These are phyloP conservation scores for Cutaneotrichosporon cutaneum DNA, from an alignment of 1,284 basidiomycete species.

Conservation along the genomic window DNA sequence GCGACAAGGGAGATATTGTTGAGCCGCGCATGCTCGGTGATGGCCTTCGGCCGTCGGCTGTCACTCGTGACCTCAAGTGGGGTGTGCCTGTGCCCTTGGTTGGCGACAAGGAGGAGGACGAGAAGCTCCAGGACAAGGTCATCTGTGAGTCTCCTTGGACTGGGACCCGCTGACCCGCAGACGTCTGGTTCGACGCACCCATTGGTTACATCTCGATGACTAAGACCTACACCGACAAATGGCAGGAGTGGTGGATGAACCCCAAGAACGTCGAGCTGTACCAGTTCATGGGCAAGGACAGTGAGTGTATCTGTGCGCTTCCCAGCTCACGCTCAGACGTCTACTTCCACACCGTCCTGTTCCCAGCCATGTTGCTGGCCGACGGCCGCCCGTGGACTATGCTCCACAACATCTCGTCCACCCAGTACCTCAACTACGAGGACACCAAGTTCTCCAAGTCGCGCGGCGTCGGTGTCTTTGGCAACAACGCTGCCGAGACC, in stretches of 20 bases:
- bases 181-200: conserved; percentile 96
- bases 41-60: conserved; percentile 82
- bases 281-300: conserved; percentile 99
- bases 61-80: conserved; percentile 95
- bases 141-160: conserved; percentile 67
- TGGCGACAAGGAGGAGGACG: conserved; percentile 66
- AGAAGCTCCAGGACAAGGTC: conserved; percentile 90
- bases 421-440: conserved; percentile 98
- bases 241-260: conserved; percentile 98
- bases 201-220: conserved; percentile 98
- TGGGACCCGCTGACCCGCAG: conserved; percentile 52
- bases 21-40: conserved; percentile 80
- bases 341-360: conserved; percentile 97
- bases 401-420: conserved; percentile 91
- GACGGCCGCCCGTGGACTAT: conserved; percentile 92
- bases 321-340: conserved; percentile 58
- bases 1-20: conserved; percentile 79
- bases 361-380: conserved; percentile 84
- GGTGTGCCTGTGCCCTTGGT: conserved; percentile 85
- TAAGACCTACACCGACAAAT: conserved; percentile 88
- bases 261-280: conserved; percentile 86
- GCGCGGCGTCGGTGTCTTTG: conserved; percentile 94
- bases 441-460: conserved; percentile 99
- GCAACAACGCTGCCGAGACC: conserved; percentile 89
- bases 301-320: conserved; percentile 32